Evolutionary conservation across 192 early-diverging fungal species (phyloP), one percentile per base, ranked within the genome.

Genomic region (Chytriomyces confervae): DNA sequence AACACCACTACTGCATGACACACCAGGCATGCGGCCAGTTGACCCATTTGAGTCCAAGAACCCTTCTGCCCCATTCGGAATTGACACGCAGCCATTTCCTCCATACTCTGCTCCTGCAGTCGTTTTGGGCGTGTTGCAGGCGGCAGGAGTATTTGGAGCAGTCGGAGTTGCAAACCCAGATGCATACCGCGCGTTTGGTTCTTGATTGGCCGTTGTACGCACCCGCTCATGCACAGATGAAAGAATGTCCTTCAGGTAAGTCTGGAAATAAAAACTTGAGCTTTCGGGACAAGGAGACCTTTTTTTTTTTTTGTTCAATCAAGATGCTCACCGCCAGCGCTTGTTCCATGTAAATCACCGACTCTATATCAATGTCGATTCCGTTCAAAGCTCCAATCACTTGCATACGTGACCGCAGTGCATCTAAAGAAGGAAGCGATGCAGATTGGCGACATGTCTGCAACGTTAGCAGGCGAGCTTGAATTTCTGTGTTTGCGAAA

Each of bases 341-440:
- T 70, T 78, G 77, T 50, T 78, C 77, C 66, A 78, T 70, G 68
- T 62, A 78, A 11, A 68, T 16, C 11, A 69, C 69, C 60, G 67
- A 78, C 7, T 78, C 77, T 6, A 7, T 23, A 43, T 78, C 77
- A 20, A 78, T 60, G 20, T 69, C 67, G 11, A 78, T 48, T 8
- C 67, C 66, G 60, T 78, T 61, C 36, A 78, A 45, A 20, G 66
- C 51, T 7, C 23, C 77, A 50, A 78, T 78, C 9, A 78, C 64
- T 23, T 78, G 66, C 77, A 78, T 78, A 16, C 77, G 66, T 1
- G 77, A 8, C 44, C 48, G n/a, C 27, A 78, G 67, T 16, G 77
- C 16, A 60, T 78, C 77, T 13, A 50, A 6, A n/a, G 77, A 66
- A 1, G 68, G 77, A n/a, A 78, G 61, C 7, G 67, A 20, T 16